Evolutionary conservation across 495 filamentous ascomycete species (phyloP).

Genomic region (Penicillium silybi): DNA sequence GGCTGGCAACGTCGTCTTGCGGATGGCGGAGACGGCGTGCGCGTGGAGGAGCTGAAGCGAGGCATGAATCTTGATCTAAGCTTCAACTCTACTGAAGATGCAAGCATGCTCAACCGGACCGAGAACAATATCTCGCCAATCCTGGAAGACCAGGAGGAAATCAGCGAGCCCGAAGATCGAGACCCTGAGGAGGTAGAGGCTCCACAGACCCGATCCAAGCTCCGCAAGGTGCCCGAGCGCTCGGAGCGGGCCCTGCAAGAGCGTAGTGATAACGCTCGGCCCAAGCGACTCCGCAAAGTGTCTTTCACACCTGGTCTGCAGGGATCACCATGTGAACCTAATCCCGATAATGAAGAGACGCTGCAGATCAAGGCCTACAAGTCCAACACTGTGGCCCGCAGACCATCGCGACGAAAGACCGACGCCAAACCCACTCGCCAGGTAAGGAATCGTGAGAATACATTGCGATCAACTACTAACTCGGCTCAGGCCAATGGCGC

Average conservation of each 20-base stretch:
- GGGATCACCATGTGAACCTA: slow-evolving; percentile 29
- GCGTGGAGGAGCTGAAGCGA: slow-evolving; percentile 77
- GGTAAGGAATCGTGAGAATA: slow-evolving; percentile 23
- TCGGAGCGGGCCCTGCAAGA: slow-evolving; percentile 38
- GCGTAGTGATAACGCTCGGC: slow-evolving; percentile 40
- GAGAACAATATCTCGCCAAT: slow-evolving; percentile 45
- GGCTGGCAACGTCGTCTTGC: slow-evolving; percentile 84
- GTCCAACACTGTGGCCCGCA: slow-evolving; percentile 32
- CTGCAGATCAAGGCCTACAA: slow-evolving; percentile 36
- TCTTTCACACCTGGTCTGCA: slow-evolving; percentile 41
- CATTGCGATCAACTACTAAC: slow-evolving; percentile 12
- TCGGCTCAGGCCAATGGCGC: slow-evolving; percentile 15
- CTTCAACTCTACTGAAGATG: slow-evolving; percentile 47
- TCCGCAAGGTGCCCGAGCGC: slow-evolving; percentile 23
- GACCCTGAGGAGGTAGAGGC: slow-evolving; percentile 16
- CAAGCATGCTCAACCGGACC: slow-evolving; percentile 29
- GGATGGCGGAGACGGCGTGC: slow-evolving; percentile 71
- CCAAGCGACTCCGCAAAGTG: slow-evolving; percentile 40
- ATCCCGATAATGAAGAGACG: slow-evolving; percentile 32
- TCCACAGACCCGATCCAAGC: slow-evolving; percentile 15
- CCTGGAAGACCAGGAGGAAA: slow-evolving; percentile 49
- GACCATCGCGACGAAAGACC: slow-evolving; percentile 30
- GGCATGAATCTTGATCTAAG: slow-evolving; percentile 66
- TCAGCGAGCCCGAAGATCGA: slow-evolving; percentile 26
- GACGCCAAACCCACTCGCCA: slow-evolving; percentile 29